phyloP scores from a whole-genome alignment of 2,329 filamentous ascomycete species.

The Alternaria consortialis region DNA sequence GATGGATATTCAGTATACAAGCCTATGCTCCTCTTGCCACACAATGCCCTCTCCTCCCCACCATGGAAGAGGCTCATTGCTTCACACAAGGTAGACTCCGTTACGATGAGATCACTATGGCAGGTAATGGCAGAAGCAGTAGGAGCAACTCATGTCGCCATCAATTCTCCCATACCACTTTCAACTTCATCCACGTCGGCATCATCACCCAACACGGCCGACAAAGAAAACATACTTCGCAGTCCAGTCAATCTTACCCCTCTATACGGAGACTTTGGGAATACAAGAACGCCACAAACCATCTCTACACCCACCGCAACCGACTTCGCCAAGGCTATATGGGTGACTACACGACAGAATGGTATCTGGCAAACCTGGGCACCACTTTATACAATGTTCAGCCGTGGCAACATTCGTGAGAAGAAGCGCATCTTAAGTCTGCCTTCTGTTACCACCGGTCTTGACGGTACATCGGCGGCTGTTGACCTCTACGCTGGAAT shows the following conservation, averaged over 20 bases:
- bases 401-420: conserved; percentile 86
- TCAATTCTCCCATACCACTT: conserved; percentile 65
- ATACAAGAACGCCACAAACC: conserved; percentile 37
- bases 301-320: conserved; percentile 34
- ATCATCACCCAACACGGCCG: background rate
- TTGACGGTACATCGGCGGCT: conserved; percentile 37
- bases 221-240: conserved; percentile 71
- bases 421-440: conserved; percentile 76
- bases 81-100: conserved; percentile 31
- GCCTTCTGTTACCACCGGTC: conserved; percentile 37
- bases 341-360: conserved; percentile 78
- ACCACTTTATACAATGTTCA: conserved; percentile 93
- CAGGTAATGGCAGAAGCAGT: conserved; percentile 50
- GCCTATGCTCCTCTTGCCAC: conserved; percentile 65
- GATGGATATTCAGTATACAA: conserved; percentile 64
- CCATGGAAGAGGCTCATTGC: conserved; percentile 48
- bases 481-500: conserved; percentile 93
- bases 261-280: conserved; percentile 79
- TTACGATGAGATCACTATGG: conserved; percentile 36
- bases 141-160: conserved; percentile 64
- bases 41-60: conserved; percentile 53
- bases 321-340: conserved; percentile 76
- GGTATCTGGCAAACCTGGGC: conserved; percentile 87
- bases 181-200: conserved; percentile 14
- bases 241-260: conserved; percentile 75